Percentiles rank a stretch among this genome's conserved stretches.
Conservation (phyloP, 2,329 filamentous ascomycete genomes). For the Ophiostoma ips region DNA sequence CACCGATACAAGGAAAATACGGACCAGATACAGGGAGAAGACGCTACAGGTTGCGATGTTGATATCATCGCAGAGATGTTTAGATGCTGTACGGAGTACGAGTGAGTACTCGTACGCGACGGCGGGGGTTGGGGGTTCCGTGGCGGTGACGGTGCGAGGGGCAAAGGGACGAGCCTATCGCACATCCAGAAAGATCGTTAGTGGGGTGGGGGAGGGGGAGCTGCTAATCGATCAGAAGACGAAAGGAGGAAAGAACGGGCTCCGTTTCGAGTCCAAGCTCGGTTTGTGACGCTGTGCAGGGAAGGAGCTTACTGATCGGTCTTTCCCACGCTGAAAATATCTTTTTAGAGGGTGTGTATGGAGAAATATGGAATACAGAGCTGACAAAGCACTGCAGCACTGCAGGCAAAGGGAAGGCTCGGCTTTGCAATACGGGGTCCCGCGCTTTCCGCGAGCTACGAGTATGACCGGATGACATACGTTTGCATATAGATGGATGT, state of each 20-base stretch:
- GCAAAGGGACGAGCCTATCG: not conserved
- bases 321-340: conserved; percentile 8
- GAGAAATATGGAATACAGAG: not conserved
- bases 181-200: not conserved
- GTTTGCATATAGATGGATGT: not conserved
- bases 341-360: not conserved
- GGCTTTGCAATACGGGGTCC: conserved; percentile 1
- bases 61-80: too few species aligned
- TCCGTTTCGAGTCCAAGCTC: conserved; percentile 4
- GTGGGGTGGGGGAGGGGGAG: conserved; percentile 6
- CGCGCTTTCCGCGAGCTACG: conserved; percentile 4
- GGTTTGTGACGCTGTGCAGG: conserved; percentile 2
- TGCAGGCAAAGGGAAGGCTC: too few species aligned
- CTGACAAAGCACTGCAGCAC: not conserved
- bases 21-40: not conserved
- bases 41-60: too few species aligned
- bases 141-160: conserved; percentile 2
- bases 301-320: conserved; percentile 8
- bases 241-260: not conserved
- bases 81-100: too few species aligned
- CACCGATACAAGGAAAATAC: not conserved
- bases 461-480: not conserved
- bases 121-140: not conserved
- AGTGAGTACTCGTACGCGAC: too few species aligned
- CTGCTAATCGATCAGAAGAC: not conserved